These are phyloP conservation scores for Smittium culicis DNA, from an alignment of 371 early-diverging fungal species.

Conservation along the genomic window DNA sequence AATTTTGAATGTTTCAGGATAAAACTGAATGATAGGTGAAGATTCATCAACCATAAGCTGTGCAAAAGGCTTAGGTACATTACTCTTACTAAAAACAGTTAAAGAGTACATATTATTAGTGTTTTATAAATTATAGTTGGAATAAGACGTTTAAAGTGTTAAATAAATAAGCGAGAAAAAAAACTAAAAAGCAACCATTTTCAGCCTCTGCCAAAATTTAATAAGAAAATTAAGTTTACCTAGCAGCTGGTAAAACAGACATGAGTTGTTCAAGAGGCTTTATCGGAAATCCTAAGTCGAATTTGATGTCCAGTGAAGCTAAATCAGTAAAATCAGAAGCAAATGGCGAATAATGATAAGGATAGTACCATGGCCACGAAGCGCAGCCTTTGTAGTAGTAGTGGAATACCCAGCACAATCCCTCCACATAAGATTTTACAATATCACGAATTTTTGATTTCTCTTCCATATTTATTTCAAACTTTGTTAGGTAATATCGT, in stretches of 20 bases:
- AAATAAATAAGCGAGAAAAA: background rate
- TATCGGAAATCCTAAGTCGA: constrained; percentile 73
- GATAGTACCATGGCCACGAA: constrained; percentile 98
- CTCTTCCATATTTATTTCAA: constrained; percentile 54
- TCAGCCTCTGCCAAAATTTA: too few relatives aligned
- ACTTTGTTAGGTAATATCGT: constrained; percentile 78
- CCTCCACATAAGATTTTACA: constrained; percentile 84
- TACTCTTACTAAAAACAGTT: constrained; percentile 4
- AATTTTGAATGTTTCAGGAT: constrained; percentile 82
- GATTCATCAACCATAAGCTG: constrained; percentile 65
- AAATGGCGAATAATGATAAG: constrained; percentile 93
- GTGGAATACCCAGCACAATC: constrained; percentile 95
- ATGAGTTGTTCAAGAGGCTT: constrained; percentile 96
- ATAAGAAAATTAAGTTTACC: too few relatives aligned
- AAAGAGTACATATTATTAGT: background rate
- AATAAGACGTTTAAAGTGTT: background rate
- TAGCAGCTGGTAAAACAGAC: constrained; percentile 91
- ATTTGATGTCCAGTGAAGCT: constrained; percentile 48
- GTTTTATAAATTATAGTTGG: background rate
- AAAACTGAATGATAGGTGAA: constrained; percentile 85
- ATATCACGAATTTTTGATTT: constrained; percentile 38
- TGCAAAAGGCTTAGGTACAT: constrained; percentile 60
- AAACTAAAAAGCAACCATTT: background rate
- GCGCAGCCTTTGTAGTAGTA: constrained; percentile 94
- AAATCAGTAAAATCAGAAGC: constrained; percentile 69